Base-by-base conservation (phyloP, 306 rosid genomes). In the Elaeagnus macrophylla region DNA sequence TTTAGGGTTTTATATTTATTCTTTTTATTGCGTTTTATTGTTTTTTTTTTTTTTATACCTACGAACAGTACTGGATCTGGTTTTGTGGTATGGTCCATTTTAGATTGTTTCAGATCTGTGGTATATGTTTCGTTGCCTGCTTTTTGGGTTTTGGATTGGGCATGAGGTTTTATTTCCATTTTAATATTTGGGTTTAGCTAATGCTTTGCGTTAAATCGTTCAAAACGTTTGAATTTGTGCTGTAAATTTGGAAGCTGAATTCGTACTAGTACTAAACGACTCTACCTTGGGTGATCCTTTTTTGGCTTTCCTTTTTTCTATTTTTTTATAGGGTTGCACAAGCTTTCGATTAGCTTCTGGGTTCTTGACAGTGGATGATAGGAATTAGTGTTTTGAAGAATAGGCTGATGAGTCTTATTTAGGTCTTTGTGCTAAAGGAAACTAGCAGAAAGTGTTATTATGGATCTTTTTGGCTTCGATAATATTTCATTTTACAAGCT, bases 41-140 rank as follows among this genome's bases (percentile, higher is more conserved):
- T 58, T 54, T 57, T 37, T 51, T 56, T 53, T 25, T 6, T 47
- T 56, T 61, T 25, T 54, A 37, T 50, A 39, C 3, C 32, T 25
- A 25, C 32, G 0, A 9, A 11, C 20, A 51, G 66, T 10, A 62
- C 56, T 67, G 77, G 96, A 91, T 91, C 94, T 80, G 69, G 84
- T 86, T 74, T 84, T 67, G 65, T 44, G 40, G 73, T 54, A 66
- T 76, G 87, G 87, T 87, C 76, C 75, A 43, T 51, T 52, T 56
- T 16, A 8, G 9, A 14, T 25, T 50, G 14, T 59, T 9, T 9
- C 52, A 37, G 64, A 62, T 72, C 48, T 60, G 15, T 17, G 45
- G 32, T 40, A 45, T n/a, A 41, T 14, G 12, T 41, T 60, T 53
- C 37, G 0, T 11, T 42, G 57, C 19, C 10, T 49, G 51, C 19